Conservation (phyloP, 2,329 filamentous ascomycete genomes). For the Blastomyces parvus region DNA sequence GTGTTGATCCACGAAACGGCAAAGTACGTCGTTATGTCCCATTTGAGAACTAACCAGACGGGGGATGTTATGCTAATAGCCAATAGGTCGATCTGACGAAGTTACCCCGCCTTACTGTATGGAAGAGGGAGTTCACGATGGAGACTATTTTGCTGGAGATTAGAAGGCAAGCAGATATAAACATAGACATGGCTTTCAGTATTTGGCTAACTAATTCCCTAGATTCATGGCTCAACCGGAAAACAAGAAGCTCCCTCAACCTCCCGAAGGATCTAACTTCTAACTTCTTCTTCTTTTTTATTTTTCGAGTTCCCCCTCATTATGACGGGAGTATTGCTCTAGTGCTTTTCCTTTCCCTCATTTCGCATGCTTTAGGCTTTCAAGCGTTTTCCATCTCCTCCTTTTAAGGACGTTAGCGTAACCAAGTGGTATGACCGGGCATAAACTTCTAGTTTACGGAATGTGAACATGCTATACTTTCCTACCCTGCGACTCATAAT, state of each 20-base stretch:
- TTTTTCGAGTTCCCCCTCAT: not conserved
- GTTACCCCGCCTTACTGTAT: slow-evolving; percentile 74
- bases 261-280: slow-evolving; percentile 69
- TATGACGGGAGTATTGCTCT: slow-evolving; percentile 4
- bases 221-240: slow-evolving; percentile 88
- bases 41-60: not conserved
- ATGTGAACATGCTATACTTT: not conserved
- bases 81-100: slow-evolving; percentile 68
- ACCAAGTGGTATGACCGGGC: not conserved
- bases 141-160: slow-evolving; percentile 86
- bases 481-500: not conserved
- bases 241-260: slow-evolving; percentile 93
- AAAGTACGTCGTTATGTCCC: slow-evolving; percentile 42
- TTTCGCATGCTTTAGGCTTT: slow-evolving; percentile 24
- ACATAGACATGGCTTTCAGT: slow-evolving; percentile 13
- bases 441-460: slow-evolving; percentile 4
- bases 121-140: slow-evolving; percentile 91
- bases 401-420: slow-evolving; percentile 1
- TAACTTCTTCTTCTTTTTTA: not conserved
- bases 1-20: slow-evolving; percentile 72
- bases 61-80: slow-evolving; percentile 4
- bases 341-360: not conserved
- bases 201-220: slow-evolving; percentile 11
- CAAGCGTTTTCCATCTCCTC: not conserved
- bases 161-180: slow-evolving; percentile 50